A percentile compares a stretch with the other conserved stretches of the same genome.
These are phyloP conservation scores for Massariosphaeria phaeospora DNA, from an alignment of 495 filamentous ascomycete genomes.

Conservation along the genomic window DNA sequence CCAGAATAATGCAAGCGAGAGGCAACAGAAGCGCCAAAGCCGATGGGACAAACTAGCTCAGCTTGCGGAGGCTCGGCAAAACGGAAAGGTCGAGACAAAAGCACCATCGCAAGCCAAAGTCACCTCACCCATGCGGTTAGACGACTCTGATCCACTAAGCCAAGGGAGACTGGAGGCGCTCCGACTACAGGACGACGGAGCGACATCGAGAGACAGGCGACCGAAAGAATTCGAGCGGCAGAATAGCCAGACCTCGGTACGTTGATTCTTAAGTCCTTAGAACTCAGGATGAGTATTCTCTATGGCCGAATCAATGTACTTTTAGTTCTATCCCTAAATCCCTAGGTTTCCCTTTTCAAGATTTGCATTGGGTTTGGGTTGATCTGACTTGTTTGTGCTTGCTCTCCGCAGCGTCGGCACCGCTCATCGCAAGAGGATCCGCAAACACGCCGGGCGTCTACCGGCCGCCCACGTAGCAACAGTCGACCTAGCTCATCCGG, in stretches of 20 bases:
- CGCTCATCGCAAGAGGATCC: constrained; percentile 27
- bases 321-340: constrained; percentile 32
- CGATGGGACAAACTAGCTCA: constrained; percentile 85
- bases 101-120: constrained; percentile 44
- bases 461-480: constrained; percentile 31
- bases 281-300: constrained; percentile 25
- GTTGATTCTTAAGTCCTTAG: constrained; percentile 37
- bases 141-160: constrained; percentile 69
- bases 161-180: constrained; percentile 78
- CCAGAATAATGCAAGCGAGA: constrained; percentile 78
- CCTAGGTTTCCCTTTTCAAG: constrained; percentile 20
- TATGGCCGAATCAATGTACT: constrained; percentile 34
- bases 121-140: constrained; percentile 50
- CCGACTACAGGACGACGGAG: constrained; percentile 69
- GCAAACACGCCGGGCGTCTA: constrained; percentile 12
- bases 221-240: constrained; percentile 44
- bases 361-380: constrained; percentile 27
- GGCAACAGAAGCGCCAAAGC: constrained; percentile 66
- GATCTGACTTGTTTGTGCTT: constrained; percentile 35
- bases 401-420: constrained; percentile 30
- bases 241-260: constrained; percentile 41
- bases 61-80: constrained; percentile 63
- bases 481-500: constrained; percentile 32
- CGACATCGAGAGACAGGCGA: constrained; percentile 46
- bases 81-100: constrained; percentile 45